Percentiles rank a stretch among this genome's conserved stretches.
phyloP scores from a whole-genome alignment of 176 grass and related monocot genomes.

The Carex myosuroides region DNA sequence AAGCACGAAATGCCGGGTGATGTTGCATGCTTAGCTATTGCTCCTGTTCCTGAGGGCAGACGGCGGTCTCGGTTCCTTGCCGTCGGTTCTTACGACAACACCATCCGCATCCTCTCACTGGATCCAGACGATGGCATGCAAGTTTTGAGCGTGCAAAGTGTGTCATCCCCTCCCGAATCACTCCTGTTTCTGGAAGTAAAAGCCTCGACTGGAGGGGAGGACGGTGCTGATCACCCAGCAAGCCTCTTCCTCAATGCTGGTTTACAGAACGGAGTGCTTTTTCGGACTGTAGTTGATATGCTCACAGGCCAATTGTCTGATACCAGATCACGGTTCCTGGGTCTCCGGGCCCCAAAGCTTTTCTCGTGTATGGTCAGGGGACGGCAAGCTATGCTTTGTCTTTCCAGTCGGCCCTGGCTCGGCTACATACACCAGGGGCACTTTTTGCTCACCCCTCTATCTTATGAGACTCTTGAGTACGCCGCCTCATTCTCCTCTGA shows the following conservation, averaged over 20 bases:
- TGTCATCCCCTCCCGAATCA: constrained; percentile 83
- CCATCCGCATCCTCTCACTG: constrained; percentile 82
- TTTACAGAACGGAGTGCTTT: constrained; percentile 95
- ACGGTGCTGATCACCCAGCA: constrained; percentile 92
- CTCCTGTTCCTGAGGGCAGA: constrained; percentile 83
- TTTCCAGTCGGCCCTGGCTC: constrained; percentile 92
- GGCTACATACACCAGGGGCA: constrained; percentile 98
- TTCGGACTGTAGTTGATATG: constrained; percentile 97
- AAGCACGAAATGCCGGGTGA: constrained; percentile 99
- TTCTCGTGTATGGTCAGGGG: constrained; percentile 80
- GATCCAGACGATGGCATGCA: constrained; percentile 92
- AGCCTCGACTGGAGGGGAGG: constrained; percentile 80
- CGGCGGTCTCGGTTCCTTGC: constrained; percentile 90
- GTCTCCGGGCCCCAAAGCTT: constrained; percentile 78
- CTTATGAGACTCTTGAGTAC: constrained; percentile 93
- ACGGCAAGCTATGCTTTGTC: constrained; percentile 88
- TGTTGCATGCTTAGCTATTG: constrained; percentile 88
- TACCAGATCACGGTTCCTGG: constrained; percentile 84
- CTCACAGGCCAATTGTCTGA: constrained; percentile 92
- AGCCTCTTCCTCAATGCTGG: constrained; percentile 97
- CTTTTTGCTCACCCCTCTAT: constrained; percentile 90
- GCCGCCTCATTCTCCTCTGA: constrained; percentile 92
- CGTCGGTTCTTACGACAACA: constrained; percentile 94
- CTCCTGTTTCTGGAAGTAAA: constrained; percentile 86
- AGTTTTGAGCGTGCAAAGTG: constrained; percentile 77